Evolutionary conservation across 176 grass and related monocot species (phyloP), one percentile per base, ranked within the genome.

Genomic region (Juncus effusus): DNA sequence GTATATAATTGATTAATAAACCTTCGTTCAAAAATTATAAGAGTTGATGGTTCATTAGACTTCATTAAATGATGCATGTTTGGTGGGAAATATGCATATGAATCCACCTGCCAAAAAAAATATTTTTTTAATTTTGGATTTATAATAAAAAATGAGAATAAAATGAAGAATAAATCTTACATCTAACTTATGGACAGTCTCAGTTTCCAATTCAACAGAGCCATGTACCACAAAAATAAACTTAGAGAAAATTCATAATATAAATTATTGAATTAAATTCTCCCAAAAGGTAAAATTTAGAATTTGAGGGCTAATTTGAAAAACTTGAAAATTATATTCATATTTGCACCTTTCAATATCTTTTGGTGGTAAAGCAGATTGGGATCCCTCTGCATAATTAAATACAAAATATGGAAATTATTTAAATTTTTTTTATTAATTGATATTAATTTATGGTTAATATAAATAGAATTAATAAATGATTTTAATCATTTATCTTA

Each of bases 51-150:
- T 63, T 62, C 72, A 49, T 86, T 72, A 82, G 82, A 84, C 40
- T 81, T 73, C 75, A 92, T 57, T 56, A 62, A 72, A 69, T 97
- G 93, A 16, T 86, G 74, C 55, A 65, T 72, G 60, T 92, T 97
- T 60, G 88, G 66, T 61, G 93, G 88, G 62, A 97, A 62, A 97
- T 97, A 97, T 5, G 80, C 93, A 92, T 92, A 97, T 47, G 82
- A 89, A 47, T 97, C 93, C 54, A 89, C 93, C 93, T 97, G 71
- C 70, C 19, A 86, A 72, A 72, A 13, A 3, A 3, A 69, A n/a
- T 64, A 64, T 42, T 39, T 69, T 52, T 10, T n/a, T 10, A 38
- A 70, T 10, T 70, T 70, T 55, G 13, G 16, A 36, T 36, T 67
- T 35, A 16, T 13, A 50, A 51, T 36, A 67, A 54, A 53, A 28